A percentile compares a stretch with the other conserved stretches of the same genome.
Evolutionary conservation across 352 stramenopile species (phyloP).

Genomic region (Phytopythium vexans): DNA sequence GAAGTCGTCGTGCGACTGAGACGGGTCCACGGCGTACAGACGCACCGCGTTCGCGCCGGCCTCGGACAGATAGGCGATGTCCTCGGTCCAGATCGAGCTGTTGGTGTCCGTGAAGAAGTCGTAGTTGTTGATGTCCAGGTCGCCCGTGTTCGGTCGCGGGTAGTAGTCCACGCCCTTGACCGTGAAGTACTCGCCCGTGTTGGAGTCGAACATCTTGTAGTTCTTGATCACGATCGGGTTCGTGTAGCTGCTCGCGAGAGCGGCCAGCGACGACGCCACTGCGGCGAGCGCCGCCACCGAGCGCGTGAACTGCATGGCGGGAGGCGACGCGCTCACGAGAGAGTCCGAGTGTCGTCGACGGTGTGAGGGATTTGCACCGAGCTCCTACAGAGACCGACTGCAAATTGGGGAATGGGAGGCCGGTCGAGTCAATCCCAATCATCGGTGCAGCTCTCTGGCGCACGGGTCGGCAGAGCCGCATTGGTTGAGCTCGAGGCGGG

Average conservation of each 20-base stretch:
- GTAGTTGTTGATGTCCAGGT: constrained; percentile 66
- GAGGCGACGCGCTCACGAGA: background rate
- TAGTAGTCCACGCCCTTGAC: constrained; percentile 88
- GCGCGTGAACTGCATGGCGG: constrained; percentile 13
- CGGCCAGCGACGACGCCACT: constrained; percentile 6
- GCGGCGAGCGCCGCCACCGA: constrained; percentile 10
- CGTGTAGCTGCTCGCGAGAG: constrained; percentile 25
- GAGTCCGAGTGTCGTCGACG: background rate
- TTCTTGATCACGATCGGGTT: constrained; percentile 58
- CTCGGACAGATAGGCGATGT: constrained; percentile 60
- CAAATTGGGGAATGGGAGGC: constrained; percentile 21
- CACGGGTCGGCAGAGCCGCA: background rate
- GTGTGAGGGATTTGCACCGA: too few relatives aligned
- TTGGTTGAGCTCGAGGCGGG: too few relatives aligned
- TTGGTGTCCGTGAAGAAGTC: constrained; percentile 86
- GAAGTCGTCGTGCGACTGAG: constrained; percentile 83
- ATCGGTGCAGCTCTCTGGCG: background rate
- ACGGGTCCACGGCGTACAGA: constrained; percentile 82
- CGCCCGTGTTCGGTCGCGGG: constrained; percentile 74
- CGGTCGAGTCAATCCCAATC: background rate
- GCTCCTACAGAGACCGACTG: background rate
- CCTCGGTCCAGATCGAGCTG: constrained; percentile 54
- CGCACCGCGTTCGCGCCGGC: constrained; percentile 75
- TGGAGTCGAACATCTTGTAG: constrained; percentile 79
- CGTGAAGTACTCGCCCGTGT: constrained; percentile 63